A percentile compares a stretch with the other conserved stretches of the same genome.
These are phyloP conservation scores for Xylariaceae sp. DNA, from an alignment of 2,329 filamentous ascomycete species.

Conservation along the genomic window DNA sequence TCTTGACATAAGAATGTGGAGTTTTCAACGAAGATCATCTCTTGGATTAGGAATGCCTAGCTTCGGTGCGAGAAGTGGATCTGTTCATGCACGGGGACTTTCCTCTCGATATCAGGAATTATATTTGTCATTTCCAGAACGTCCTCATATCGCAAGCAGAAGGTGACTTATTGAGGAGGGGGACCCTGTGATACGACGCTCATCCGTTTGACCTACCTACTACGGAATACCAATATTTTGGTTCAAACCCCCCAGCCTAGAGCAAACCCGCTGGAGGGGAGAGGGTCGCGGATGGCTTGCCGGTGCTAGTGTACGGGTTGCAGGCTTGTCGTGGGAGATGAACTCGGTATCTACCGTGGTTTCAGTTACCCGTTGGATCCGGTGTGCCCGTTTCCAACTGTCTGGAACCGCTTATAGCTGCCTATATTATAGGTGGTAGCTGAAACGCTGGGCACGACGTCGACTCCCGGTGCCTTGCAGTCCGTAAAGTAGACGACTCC, in stretches of 20 bases:
- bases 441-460: no score
- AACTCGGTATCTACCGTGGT: background rate
- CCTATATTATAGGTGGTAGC: background rate
- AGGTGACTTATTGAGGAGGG: background rate
- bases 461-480: no score
- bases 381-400: background rate
- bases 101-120: background rate
- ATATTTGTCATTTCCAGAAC: background rate
- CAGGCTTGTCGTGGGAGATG: background rate
- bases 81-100: background rate
- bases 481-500: no score
- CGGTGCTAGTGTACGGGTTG: no score
- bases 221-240: no score
- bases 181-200: background rate
- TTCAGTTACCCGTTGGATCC: background rate
- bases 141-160: background rate
- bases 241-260: background rate
- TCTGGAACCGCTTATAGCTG: background rate
- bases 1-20: no score
- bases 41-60: background rate
- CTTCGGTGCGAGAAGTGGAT: background rate
- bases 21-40: no score
- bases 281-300: no score
- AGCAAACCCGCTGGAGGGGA: background rate
- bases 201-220: no score